Base-by-base conservation (phyloP, 192 early-diverging fungal genomes). In the Backusella sp. region DNA sequence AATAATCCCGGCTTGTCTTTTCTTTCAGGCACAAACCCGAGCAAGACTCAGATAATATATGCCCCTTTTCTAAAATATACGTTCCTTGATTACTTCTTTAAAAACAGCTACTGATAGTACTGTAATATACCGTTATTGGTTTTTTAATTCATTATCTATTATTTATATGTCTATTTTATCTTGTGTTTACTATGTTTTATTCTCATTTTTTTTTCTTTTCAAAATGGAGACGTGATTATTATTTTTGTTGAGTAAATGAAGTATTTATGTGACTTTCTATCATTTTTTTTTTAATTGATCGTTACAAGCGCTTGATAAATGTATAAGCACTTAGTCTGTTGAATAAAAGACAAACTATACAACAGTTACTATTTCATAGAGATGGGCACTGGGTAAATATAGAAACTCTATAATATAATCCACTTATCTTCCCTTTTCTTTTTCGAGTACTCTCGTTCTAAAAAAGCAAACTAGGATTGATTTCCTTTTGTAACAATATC, bases 11-110 rank as follows among this genome's bases (percentile, higher is more conserved):
- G 56, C 56, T 14, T 28, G 21, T 23, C 3, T 28, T 62, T 62
- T 62, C 56, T 62, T 62, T 62, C 56, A 62, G 56, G 56, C 56
- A 62, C 56, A 62, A 62, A 14, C 23, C 21, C 56, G 56, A 62
- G 56, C 0, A 28, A 62, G 56, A 62, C 56, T 62, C 56, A 62
- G 56, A 62, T 28, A 62, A 5, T 62, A 28, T 28, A 8, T 28
- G 23, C 12, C 26, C 56, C 56, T 62, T 62, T 28, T 62, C 12
- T 44, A 26, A 62, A 26, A 62, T 28, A 28, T 9, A 19, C 3
- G 26, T 26, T 62, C 26, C 1, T 26, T 56, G n/a, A 12, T 28
- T 28, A 21, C 12, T 2, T 62, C 23, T 49, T n/a, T 49, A 49
- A 49, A 49, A n/a, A 49, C 19, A 17, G 19, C 6, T n/a, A 49